These are phyloP conservation scores for Pythium aquatile DNA, from an alignment of 352 stramenopile species.

Conservation along the genomic window DNA sequence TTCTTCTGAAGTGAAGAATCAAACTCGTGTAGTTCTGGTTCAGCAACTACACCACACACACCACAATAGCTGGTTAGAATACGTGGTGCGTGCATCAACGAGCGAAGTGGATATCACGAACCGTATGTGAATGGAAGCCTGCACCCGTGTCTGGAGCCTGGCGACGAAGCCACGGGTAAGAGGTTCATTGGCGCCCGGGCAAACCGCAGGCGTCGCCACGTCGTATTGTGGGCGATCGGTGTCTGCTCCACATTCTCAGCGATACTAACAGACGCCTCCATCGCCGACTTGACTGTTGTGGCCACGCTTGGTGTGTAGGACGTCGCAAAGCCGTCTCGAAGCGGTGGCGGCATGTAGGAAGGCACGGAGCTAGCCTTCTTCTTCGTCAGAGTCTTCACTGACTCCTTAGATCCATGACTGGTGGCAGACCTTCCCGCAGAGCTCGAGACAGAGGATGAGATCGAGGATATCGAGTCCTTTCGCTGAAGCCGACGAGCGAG, in stretches of 20 bases:
- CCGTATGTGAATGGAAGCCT: constrained; percentile 5
- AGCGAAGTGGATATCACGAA: neutral
- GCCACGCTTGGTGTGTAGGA: neutral
- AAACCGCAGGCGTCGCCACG: neutral
- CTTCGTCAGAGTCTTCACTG: neutral
- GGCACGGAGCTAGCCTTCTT: neutral
- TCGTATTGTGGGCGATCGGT: neutral
- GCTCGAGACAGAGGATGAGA: neutral
- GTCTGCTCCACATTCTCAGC: neutral
- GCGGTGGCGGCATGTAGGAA: neutral
- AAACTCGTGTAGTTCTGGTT: constrained; percentile 13
- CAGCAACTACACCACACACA: constrained; percentile 7
- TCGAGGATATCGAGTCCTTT: neutral
- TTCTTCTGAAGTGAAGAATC: constrained; percentile 2
- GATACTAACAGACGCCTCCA: neutral
- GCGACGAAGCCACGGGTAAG: constrained; percentile 3
- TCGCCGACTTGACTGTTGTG: neutral
- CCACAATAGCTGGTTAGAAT: neutral
- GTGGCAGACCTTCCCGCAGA: neutral
- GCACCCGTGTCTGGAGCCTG: neutral
- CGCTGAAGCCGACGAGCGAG: neutral
- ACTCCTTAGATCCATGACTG: neutral
- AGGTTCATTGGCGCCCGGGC: constrained; percentile 28
- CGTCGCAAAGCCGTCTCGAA: neutral
- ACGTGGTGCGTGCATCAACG: too few species aligned